phyloP scores from a whole-genome alignment of 345 rosid species.

The Melaleuca quinquenervia region DNA sequence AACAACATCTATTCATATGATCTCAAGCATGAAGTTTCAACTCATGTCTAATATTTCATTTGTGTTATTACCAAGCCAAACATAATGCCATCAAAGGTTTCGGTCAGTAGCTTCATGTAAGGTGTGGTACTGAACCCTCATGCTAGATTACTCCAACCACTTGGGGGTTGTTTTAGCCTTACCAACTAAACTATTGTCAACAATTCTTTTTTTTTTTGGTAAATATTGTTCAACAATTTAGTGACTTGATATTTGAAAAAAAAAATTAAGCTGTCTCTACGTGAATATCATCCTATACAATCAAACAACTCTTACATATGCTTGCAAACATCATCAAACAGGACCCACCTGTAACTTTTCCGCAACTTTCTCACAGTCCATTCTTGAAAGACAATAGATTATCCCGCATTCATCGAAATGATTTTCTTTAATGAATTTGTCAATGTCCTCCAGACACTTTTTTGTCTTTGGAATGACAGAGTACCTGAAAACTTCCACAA shows the following conservation, averaged over 20 bases:
- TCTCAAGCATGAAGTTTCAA: not conserved
- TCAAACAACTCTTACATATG: not conserved
- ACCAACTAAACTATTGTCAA: not conserved
- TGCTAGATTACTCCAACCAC: not conserved
- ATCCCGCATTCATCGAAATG: conserved; percentile 98
- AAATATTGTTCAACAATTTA: not conserved
- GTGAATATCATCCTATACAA: not conserved
- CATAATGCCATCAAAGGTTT: not conserved
- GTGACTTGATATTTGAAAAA: not conserved
- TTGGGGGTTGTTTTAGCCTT: not conserved
- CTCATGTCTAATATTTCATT: not conserved
- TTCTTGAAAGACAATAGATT: conserved; percentile 94
- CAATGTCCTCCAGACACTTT: conserved; percentile 84
- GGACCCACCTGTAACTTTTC: conserved; percentile 63
- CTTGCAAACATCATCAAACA: not conserved
- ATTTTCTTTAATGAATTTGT: conserved; percentile 76
- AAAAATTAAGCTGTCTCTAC: not conserved
- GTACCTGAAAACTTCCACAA: conserved; percentile 39
- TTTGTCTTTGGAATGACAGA: conserved; percentile 79
- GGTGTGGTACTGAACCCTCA: not conserved
- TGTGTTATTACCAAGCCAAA: not conserved
- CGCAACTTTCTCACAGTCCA: conserved; percentile 97
- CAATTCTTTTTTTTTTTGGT: too few species aligned
- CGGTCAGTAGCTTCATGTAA: not conserved
- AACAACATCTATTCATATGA: not conserved